Evolutionary conservation across 441 rosid species (phyloP), one percentile per base, ranked within the genome.

Genomic region (Metrosideros polymorpha): DNA sequence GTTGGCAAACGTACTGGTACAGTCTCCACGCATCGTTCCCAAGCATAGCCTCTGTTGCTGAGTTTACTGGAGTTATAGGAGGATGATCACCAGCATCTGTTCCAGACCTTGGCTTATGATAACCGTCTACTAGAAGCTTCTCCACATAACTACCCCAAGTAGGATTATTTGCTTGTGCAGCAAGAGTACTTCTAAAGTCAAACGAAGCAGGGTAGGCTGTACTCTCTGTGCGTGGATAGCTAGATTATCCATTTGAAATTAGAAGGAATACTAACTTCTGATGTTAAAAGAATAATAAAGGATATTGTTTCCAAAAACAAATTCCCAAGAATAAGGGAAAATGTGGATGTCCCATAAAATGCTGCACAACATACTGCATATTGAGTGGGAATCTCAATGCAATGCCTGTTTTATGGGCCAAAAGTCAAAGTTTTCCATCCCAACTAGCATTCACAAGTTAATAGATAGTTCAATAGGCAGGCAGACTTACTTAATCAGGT

Each of bases 151-250:
- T 92, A 89, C 95, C 94, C 94, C 97, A 95, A n/a, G 87, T 63
- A 85, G 95, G 94, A 88, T 88, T 93, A 87, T 90, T 93, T 87
- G 92, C 89, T 85, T 92, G 93, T 82, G 91, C 92, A 90, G 91
- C 87, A 85, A 97, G 98, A 52, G 95, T 92, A 89, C 95, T 93
- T 91, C 87, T 91, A 89, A 96, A 97, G 93, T 96, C 98, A 86
- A 96, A 97, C 82, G 98, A 95, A 85, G 98, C 92, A 85, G 99
- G 99, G 88, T 96, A 96, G 83, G 99, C 96, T 83, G 99, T 97
- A 89, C 99, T 97, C 89, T 96, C 98, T 27, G 98, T 96, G 27
- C 99, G 98, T 24, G 98, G 99, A 92, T 97, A 97, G 87, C 99
- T 97, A 86, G 50, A 85, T 83, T 66, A 30, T 47, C 61, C n/a